Conservation (phyloP, 331 rosid genomes). For the Erythrophleum ivorense region DNA sequence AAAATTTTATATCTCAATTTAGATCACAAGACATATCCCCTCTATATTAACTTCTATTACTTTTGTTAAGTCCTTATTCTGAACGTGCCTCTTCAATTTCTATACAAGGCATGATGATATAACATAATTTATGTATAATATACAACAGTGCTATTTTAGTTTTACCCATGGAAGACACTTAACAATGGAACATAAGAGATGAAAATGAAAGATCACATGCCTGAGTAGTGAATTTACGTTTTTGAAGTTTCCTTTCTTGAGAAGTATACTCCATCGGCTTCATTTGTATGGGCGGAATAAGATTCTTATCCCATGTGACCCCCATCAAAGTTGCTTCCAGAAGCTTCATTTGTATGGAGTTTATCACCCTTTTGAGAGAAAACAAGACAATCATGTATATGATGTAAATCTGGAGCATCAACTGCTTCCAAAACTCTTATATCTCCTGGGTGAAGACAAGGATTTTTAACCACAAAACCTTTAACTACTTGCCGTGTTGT, state of each 20-base stretch:
- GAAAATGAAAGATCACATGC: constrained; percentile 50
- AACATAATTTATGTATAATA: constrained; percentile 17
- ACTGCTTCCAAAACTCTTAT: too few species aligned
- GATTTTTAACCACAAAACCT: too few species aligned
- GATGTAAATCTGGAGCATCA: too few species aligned
- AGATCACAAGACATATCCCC: constrained; percentile 30
- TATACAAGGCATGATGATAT: constrained; percentile 10
- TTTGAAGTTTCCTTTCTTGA: neutral
- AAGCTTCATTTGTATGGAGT: too few species aligned
- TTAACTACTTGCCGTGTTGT: too few species aligned
- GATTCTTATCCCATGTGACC: too few species aligned
- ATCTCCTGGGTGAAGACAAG: too few species aligned
- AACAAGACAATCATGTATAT: too few species aligned
- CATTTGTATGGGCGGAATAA: too few species aligned
- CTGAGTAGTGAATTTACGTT: constrained; percentile 49
- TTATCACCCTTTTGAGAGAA: too few species aligned
- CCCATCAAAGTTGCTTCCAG: too few species aligned
- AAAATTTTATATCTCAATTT: constrained; percentile 5
- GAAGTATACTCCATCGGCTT: too few species aligned
- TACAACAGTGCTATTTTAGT: constrained; percentile 11
- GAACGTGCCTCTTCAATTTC: constrained; percentile 20
- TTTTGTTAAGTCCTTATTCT: constrained; percentile 16
- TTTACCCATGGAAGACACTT: constrained; percentile 26
- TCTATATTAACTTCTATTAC: constrained; percentile 1
- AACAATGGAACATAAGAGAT: constrained; percentile 38